These are phyloP conservation scores for Oxalis stricta DNA, from an alignment of 441 rosid species.

Conservation along the genomic window DNA sequence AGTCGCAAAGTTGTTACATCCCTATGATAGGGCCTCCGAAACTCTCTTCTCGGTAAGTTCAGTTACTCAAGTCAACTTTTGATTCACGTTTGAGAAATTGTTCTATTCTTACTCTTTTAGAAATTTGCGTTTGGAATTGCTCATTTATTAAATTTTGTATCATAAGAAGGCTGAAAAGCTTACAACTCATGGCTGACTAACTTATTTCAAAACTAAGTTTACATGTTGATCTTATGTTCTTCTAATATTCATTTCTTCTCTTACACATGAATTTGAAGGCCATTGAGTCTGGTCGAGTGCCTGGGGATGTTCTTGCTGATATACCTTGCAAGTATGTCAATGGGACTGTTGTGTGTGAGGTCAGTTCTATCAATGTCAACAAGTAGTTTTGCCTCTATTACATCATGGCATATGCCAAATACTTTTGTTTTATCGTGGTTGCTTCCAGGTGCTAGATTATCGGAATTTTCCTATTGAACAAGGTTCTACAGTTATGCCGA, in stretches of 20 bases:
- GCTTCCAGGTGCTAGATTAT: constrained; percentile 91
- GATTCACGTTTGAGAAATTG: constrained; percentile 6
- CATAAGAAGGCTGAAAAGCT: too few species aligned
- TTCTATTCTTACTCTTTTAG: background rate
- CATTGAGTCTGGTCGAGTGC: constrained; percentile 81
- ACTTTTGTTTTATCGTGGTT: too few species aligned
- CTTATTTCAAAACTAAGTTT: too few species aligned
- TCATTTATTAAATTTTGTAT: too few species aligned
- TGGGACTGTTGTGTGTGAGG: constrained; percentile 81
- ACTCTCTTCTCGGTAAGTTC: constrained; percentile 62
- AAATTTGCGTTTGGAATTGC: too few species aligned
- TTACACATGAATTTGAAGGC: too few species aligned
- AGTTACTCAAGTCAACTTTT: constrained; percentile 7
- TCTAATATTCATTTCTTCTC: background rate
- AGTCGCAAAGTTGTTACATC: constrained; percentile 47
- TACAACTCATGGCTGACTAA: too few species aligned
- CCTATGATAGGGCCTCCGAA: constrained; percentile 84
- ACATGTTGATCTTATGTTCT: too few species aligned
- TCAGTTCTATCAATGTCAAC: constrained; percentile 16
- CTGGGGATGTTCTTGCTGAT: constrained; percentile 70
- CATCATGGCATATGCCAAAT: too few species aligned
- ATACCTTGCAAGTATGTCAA: constrained; percentile 67
- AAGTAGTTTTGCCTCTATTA: constrained; percentile 20
- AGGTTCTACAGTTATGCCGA: constrained; percentile 23
- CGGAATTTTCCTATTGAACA: constrained; percentile 41